These are phyloP conservation scores for Ustilago nuda DNA, from an alignment of 1,284 basidiomycete genomes.

Conservation along the genomic window DNA sequence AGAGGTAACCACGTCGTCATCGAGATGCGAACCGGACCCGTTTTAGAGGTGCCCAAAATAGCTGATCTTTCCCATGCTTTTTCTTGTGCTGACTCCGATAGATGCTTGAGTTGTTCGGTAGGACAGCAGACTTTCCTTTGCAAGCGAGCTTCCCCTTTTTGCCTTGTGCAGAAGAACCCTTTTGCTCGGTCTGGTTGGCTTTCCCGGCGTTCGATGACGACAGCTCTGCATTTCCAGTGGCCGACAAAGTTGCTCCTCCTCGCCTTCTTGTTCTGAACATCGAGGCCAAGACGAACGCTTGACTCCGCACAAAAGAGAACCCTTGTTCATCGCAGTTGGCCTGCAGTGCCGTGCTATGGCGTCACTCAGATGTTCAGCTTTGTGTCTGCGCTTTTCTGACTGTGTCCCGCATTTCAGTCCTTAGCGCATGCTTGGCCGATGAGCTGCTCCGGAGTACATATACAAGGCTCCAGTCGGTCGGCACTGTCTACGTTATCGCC, in stretches of 20 bases:
- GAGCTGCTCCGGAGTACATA: slow-evolving; percentile 2
- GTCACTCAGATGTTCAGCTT: slow-evolving; percentile 6
- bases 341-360: background rate
- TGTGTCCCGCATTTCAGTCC: background rate
- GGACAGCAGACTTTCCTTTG: no score
- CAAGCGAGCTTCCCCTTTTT: no score
- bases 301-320: background rate
- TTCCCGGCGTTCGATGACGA: slow-evolving; percentile 8
- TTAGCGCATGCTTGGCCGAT: background rate
- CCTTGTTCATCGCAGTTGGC: no score
- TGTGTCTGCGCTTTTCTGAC: background rate
- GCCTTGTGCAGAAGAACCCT: slow-evolving; percentile 8
- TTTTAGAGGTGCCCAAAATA: slow-evolving; percentile 3
- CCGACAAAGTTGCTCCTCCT: background rate
- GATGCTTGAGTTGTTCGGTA: no score
- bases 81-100: background rate
- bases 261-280: no score
- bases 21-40: background rate
- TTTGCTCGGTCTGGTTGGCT: background rate
- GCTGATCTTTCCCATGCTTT: background rate
- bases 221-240: background rate
- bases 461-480: background rate
- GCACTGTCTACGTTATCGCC: background rate
- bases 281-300: background rate
- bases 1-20: slow-evolving; percentile 12